Evolutionary conservation across 2,329 filamentous ascomycete genomes (phyloP), one percentile per base, ranked within the genome.

Genomic region (Phyllosticta citribraziliensis): DNA sequence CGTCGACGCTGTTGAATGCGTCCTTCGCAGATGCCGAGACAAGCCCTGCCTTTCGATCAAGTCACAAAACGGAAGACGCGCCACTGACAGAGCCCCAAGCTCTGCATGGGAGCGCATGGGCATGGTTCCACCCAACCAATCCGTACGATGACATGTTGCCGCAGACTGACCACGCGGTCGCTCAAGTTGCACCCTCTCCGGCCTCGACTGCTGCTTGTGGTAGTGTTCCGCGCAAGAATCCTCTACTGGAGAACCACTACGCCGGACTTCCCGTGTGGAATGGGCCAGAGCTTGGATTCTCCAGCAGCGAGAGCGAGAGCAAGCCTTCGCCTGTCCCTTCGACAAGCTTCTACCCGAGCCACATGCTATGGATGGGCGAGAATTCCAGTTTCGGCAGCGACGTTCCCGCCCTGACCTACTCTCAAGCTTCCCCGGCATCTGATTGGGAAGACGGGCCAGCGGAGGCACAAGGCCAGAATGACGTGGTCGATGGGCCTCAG

Each of bases 381-480:
- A 51, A 57, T 50, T 61, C 50, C 14, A 30, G 12, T 55, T 35
- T 17, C 24, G 52, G 52, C n/a, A 25, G 25, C 25, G 20, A 50
- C 24, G 30, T 57, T 30, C 55, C 59, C 5, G 50, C 52, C 1
- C 30, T 62, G 11, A 52, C 60, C 24, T 58, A 57, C 52, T 58
- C 60, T 12, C 60, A 58, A 52, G 33, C 22, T 40, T 62, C 60
- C 17, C 56, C 60, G 6, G 53, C 52, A 22, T 54, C 55, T 9
- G 55, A 61, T 27, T 27, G 40, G 50, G 55, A 57, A 17, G 55
- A 61, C 50, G 11, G 47, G 27, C 27, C 50, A n/a, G 40, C 40
- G 40, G 40, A 47, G 14, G 14, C 40, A 47, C 40, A 47, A 14
- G 3, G 40, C 40, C 40, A 47, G 17, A n/a, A 17, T 47, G 40